A percentile compares a stretch with the other conserved stretches of the same genome.
These are phyloP conservation scores for Sphenostylis stenocarpa DNA, from an alignment of 306 rosid genomes.

Conservation along the genomic window DNA sequence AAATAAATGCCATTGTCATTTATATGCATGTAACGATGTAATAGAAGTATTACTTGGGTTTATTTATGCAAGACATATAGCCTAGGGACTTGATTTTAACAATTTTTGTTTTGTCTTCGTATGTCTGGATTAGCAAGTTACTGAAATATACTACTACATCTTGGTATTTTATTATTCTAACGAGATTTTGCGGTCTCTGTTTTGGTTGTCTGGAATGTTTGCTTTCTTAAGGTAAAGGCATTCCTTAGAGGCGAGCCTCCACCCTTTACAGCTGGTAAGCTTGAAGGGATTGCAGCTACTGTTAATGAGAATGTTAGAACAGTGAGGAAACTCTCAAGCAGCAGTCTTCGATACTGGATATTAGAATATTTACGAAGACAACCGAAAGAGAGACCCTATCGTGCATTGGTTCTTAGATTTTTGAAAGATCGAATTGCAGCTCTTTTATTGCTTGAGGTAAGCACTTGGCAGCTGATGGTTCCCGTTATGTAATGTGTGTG, in stretches of 20 bases:
- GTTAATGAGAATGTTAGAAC: slow-evolving; percentile 61
- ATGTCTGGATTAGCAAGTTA: background rate
- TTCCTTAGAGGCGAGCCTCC: slow-evolving; percentile 72
- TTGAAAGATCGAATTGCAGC: slow-evolving; percentile 86
- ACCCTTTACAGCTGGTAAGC: slow-evolving; percentile 75
- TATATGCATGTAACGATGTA: background rate
- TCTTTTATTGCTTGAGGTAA: slow-evolving; percentile 80
- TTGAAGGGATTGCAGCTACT: slow-evolving; percentile 77
- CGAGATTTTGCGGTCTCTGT: background rate
- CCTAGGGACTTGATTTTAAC: background rate
- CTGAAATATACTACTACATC: slow-evolving; percentile 8
- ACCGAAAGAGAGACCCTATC: slow-evolving; percentile 62
- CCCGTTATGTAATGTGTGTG: slow-evolving; percentile 25
- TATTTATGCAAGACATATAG: slow-evolving; percentile 16
- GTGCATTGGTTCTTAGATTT: slow-evolving; percentile 82
- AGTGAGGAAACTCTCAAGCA: slow-evolving; percentile 66
- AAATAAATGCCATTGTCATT: background rate
- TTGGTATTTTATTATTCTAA: slow-evolving; percentile 10
- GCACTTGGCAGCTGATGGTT: slow-evolving; percentile 41
- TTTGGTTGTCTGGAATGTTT: slow-evolving; percentile 25
- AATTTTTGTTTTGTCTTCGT: background rate
- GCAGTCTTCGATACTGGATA: slow-evolving; percentile 89
- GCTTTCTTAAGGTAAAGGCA: slow-evolving; percentile 66
- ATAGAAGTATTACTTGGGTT: slow-evolving; percentile 4
- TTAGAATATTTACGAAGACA: slow-evolving; percentile 85